Evolutionary conservation across 805 yeast genomes (phyloP).

Genomic region (Nakazawaea wyomingensis): DNA sequence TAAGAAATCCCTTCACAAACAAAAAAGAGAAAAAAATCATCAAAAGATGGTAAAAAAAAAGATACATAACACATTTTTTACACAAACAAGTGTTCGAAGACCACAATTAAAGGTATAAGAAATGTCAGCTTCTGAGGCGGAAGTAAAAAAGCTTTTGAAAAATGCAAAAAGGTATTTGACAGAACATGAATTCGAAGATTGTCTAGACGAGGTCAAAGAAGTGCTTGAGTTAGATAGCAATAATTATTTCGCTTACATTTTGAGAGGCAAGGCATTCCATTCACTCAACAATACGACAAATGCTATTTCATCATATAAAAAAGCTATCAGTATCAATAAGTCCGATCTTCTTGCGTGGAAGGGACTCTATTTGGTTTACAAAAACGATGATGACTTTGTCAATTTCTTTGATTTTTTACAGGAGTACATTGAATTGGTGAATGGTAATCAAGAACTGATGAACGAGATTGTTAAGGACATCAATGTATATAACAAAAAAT

Average conservation of each 20-base stretch:
- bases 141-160: conserved; percentile 29
- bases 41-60: too few relatives aligned
- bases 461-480: conserved; percentile 47
- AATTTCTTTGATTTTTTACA: conserved; percentile 44
- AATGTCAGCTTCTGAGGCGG: background rate
- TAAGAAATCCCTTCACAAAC: too few relatives aligned
- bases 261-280: conserved; percentile 67
- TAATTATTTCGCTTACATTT: conserved; percentile 62
- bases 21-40: too few relatives aligned
- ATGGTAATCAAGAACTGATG: conserved; percentile 35
- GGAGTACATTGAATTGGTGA: conserved; percentile 31
- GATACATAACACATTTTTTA: too few relatives aligned
- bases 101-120: too few relatives aligned
- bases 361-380: conserved; percentile 55
- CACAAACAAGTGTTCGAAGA: too few relatives aligned
- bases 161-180: conserved; percentile 48
- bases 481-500: conserved; percentile 36
- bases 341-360: conserved; percentile 70
- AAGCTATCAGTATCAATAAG: conserved; percentile 47
- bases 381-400: conserved; percentile 30
- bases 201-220: conserved; percentile 49
- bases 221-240: conserved; percentile 50
- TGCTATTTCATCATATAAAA: conserved; percentile 39
- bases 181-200: conserved; percentile 55
- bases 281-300: conserved; percentile 30